These are phyloP conservation scores for Tremellales sp. DNA, from an alignment of 1,284 basidiomycete species.

Conservation along the genomic window DNA sequence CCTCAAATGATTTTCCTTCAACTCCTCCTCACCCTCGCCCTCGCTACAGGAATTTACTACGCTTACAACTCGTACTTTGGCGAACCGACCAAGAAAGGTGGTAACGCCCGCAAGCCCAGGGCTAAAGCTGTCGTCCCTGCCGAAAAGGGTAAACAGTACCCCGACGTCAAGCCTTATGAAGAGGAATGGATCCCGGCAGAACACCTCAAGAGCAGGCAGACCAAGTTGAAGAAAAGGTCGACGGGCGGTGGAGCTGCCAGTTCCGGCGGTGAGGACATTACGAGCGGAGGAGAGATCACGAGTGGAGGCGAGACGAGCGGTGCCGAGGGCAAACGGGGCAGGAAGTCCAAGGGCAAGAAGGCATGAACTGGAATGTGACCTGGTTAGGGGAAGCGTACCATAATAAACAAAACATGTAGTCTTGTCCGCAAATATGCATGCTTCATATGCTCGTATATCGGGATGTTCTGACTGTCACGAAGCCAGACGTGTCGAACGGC, in stretches of 20 bases:
- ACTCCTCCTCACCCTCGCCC: slow-evolving; percentile 61
- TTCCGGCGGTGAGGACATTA: slow-evolving; percentile 31
- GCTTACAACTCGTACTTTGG: slow-evolving; percentile 66
- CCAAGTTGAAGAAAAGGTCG: slow-evolving; percentile 53
- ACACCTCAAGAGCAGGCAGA: slow-evolving; percentile 59
- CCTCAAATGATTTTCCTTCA: slow-evolving; percentile 73
- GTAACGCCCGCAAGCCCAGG: slow-evolving; percentile 30
- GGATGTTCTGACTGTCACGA: too few relatives aligned
- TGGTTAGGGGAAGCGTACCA: too few relatives aligned
- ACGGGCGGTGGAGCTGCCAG: slow-evolving; percentile 42
- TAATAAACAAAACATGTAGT: too few relatives aligned
- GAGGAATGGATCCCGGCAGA: slow-evolving; percentile 91
- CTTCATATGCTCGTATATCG: too few relatives aligned
- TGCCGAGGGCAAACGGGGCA: slow-evolving; percentile 19
- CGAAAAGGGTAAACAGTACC: slow-evolving; percentile 59
- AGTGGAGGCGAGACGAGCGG: slow-evolving; percentile 42
- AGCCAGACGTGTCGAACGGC: too few relatives aligned
- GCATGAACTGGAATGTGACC: too few relatives aligned
- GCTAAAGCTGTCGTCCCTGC: slow-evolving; percentile 54
- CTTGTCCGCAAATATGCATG: too few relatives aligned
- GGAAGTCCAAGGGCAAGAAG: slow-evolving; percentile 32
- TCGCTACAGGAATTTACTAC: slow-evolving; percentile 64
- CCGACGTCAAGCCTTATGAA: slow-evolving; percentile 69
- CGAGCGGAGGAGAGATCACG: slow-evolving; percentile 33
- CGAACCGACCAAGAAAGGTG: slow-evolving; percentile 36